Conservation (phyloP, 352 stramenopile genomes). For the Peronospora destructor region DNA sequence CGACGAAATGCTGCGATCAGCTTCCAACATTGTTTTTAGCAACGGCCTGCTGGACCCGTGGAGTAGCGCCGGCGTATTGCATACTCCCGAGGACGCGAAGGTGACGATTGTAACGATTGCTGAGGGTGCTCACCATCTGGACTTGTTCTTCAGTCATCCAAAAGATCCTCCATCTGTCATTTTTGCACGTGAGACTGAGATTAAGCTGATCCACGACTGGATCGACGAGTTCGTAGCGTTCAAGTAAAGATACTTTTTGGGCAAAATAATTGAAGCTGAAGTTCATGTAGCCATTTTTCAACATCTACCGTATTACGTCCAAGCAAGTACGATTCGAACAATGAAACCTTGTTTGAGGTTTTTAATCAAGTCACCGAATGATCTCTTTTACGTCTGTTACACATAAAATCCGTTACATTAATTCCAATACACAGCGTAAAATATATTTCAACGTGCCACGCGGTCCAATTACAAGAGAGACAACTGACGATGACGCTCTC, state of each 20-base stretch:
- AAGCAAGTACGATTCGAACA: background rate
- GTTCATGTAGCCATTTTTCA: slow-evolving; percentile 11
- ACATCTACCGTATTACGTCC: background rate
- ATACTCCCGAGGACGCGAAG: slow-evolving; percentile 43
- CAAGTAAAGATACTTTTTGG: slow-evolving; percentile 13
- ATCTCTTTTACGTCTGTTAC: too few relatives aligned
- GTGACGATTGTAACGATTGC: slow-evolving; percentile 63
- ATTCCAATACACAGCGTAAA: slow-evolving; percentile 6
- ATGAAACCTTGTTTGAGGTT: too few relatives aligned
- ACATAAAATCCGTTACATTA: background rate
- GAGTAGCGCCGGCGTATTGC: slow-evolving; percentile 82
- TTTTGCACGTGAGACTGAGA: slow-evolving; percentile 60
- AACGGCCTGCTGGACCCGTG: slow-evolving; percentile 92
- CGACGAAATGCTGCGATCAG: slow-evolving; percentile 42
- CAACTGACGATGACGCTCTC: slow-evolving; percentile 20
- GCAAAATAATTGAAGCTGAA: background rate
- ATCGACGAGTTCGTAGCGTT: slow-evolving; percentile 61
- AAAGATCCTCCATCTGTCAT: slow-evolving; percentile 80
- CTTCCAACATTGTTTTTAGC: slow-evolving; percentile 94
- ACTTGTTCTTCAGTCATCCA: slow-evolving; percentile 89
- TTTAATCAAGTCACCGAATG: too few relatives aligned
- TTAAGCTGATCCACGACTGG: slow-evolving; percentile 80
- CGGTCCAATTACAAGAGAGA: slow-evolving; percentile 24
- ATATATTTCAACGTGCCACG: slow-evolving; percentile 21
- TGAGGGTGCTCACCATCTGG: slow-evolving; percentile 85